A percentile compares a stretch with the other conserved stretches of the same genome.
Conservation (phyloP, 352 stramenopile genomes). For the Stramenopiles sp. region DNA sequence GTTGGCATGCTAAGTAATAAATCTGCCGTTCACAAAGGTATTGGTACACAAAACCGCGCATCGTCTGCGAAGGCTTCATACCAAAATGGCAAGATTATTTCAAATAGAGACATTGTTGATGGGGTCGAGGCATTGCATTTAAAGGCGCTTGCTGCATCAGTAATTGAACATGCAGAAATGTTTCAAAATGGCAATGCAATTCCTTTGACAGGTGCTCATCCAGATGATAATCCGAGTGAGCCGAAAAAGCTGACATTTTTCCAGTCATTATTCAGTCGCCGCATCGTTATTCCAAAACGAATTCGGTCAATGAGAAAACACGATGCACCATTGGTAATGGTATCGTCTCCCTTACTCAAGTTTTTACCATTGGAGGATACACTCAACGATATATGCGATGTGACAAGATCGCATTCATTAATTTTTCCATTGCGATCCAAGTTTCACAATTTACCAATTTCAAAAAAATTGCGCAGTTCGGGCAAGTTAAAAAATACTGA, state of each 20-base stretch:
- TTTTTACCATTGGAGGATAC: background rate
- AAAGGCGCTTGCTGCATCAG: background rate
- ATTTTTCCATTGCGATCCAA: background rate
- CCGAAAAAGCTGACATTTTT: background rate
- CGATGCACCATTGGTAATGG: background rate
- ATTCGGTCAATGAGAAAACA: background rate
- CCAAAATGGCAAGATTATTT: background rate
- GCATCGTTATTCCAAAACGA: background rate
- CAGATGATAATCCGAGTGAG: background rate
- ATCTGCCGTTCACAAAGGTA: background rate
- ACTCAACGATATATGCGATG: background rate
- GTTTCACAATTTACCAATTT: no score
- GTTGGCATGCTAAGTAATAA: background rate
- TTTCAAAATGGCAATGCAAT: background rate
- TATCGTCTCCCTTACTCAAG: background rate
- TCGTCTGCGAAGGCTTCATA: no score
- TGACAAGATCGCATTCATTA: background rate
- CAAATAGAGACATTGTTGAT: background rate
- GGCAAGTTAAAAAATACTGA: no score
- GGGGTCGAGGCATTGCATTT: background rate
- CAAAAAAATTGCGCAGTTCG: no score
- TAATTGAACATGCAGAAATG: background rate
- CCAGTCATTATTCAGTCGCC: background rate
- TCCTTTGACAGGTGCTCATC: background rate
- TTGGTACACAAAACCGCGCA: no score